Percentiles rank a stretch among this genome's conserved stretches.
These are phyloP conservation scores for Lactarius pseudohatsudake DNA, from an alignment of 768 basidiomycete genomes.

Conservation along the genomic window DNA sequence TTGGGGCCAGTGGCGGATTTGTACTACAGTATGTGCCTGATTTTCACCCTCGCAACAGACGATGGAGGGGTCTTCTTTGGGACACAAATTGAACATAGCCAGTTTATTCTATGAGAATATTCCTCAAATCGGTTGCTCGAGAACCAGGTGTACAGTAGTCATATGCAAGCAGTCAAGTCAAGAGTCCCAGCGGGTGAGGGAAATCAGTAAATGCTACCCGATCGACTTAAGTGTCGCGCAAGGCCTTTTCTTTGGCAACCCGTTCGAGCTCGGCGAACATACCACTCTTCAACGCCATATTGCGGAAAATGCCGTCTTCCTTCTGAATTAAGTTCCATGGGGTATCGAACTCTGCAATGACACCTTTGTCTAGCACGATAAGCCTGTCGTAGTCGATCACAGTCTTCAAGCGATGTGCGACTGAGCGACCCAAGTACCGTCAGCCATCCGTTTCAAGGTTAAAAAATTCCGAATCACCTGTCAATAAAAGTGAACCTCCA, in stretches of 20 bases:
- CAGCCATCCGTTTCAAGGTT: constrained; percentile 8
- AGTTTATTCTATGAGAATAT: background rate
- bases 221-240: background rate
- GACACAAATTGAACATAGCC: background rate
- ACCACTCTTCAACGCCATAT: constrained; percentile 62
- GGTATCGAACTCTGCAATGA: constrained; percentile 50
- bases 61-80: background rate
- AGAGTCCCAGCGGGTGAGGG: background rate
- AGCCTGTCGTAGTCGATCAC: constrained; percentile 81
- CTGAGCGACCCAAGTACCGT: constrained; percentile 36
- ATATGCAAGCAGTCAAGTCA: background rate
- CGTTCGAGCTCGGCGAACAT: constrained; percentile 60
- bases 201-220: background rate
- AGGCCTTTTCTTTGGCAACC: constrained; percentile 48
- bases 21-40: background rate
- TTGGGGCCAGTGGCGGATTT: background rate
- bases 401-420: constrained; percentile 74
- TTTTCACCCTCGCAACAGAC: background rate
- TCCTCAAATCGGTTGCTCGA: background rate
- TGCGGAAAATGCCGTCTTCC: constrained; percentile 49
- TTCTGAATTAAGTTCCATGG: constrained; percentile 49
- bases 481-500: constrained; percentile 66
- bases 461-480: constrained; percentile 48
- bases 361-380: constrained; percentile 75
- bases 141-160: background rate